Evolutionary conservation across 1,284 basidiomycete species (phyloP), one percentile per base, ranked within the genome.

Genomic region (Anthracocystis panici-leucophaei): DNA sequence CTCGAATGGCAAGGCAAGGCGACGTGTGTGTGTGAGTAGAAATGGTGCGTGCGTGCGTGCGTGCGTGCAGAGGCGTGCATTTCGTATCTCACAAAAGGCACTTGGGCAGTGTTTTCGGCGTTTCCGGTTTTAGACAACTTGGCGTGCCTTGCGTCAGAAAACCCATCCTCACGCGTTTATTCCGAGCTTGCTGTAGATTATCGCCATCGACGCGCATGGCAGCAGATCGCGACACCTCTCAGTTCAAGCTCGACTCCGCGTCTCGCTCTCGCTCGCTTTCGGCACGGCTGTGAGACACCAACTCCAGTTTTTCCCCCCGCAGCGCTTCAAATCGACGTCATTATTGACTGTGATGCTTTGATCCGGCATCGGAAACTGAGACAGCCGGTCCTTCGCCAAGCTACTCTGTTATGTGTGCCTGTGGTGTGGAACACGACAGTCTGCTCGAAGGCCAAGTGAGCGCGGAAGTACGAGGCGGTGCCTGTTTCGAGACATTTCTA

Each of bases 101-200:
- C 51, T n/a, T 9, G 38, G 21, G 23, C 51, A 41, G 51, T 53
- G 51, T 53, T 27, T 44, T 53, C 25, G 38, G 51, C 41, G 12
- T 40, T 52, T 41, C 51, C 51, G 51, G 23, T 40, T 40, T 52
- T 12, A 20, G n/a, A 10, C 33, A 52, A 20, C 27, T 23, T 16
- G 38, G 35, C 29, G 46, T 48, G 46, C 46, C 52, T 54, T 54
- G 53, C 41, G 53, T 54, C 53, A 54, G 53, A 54, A 35, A 23
- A 8, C 14, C 16, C 25, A 18, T 42, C 16, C 52, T 54, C 52
- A 54, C 53, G 53, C 53, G 41, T 44, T 42, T 38, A 31, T 31
- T 49, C n/a, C 41, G 20, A n/a, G 20, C n/a, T 21, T 12, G 18
- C 29, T 38, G 53, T 38, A 52, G 31, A 20, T 38, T 52, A n/a